Conservation (phyloP, 2,329 filamentous ascomycete species). For the Botrytis elliptica region DNA sequence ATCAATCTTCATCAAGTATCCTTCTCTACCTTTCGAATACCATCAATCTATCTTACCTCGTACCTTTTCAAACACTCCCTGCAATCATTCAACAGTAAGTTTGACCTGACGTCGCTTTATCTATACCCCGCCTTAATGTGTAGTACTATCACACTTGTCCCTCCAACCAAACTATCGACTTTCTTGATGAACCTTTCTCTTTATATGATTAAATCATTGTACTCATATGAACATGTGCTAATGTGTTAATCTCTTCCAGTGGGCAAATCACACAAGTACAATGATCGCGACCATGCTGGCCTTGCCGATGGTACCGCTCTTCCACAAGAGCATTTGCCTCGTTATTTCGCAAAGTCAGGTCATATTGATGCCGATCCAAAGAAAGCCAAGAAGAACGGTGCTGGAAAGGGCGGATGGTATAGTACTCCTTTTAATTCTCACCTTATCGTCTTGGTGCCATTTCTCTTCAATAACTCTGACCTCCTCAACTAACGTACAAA, state of each 20-base stretch:
- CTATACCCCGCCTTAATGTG: slow-evolving; percentile 16
- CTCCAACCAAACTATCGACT: slow-evolving; percentile 11
- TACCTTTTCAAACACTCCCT: slow-evolving; percentile 14
- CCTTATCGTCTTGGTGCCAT: slow-evolving; percentile 7
- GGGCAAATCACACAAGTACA: slow-evolving; percentile 96
- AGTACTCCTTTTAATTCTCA: slow-evolving; percentile 35
- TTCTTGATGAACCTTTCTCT: slow-evolving; percentile 11
- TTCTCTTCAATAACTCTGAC: slow-evolving; percentile 7
- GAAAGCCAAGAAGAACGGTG: slow-evolving; percentile 96
- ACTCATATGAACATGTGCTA: slow-evolving; percentile 24
- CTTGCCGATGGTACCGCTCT: slow-evolving; percentile 71
- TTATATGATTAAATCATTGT: not conserved
- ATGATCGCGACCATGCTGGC: slow-evolving; percentile 82
- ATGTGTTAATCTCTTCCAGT: slow-evolving; percentile 52
- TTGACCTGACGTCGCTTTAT: slow-evolving; percentile 9
- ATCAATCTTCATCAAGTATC: not conserved
- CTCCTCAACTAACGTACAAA: slow-evolving; percentile 26
- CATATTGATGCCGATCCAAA: slow-evolving; percentile 79
- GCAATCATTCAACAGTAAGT: slow-evolving; percentile 22
- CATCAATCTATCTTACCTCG: not conserved
- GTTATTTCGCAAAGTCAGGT: slow-evolving; percentile 89
- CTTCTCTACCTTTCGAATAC: not conserved
- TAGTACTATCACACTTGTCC: slow-evolving; percentile 23
- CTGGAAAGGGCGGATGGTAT: slow-evolving; percentile 92
- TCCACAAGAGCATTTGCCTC: slow-evolving; percentile 71